These are phyloP conservation scores for Herpotrichia juniperi DNA, from an alignment of 2,329 filamentous ascomycete genomes.

Conservation along the genomic window DNA sequence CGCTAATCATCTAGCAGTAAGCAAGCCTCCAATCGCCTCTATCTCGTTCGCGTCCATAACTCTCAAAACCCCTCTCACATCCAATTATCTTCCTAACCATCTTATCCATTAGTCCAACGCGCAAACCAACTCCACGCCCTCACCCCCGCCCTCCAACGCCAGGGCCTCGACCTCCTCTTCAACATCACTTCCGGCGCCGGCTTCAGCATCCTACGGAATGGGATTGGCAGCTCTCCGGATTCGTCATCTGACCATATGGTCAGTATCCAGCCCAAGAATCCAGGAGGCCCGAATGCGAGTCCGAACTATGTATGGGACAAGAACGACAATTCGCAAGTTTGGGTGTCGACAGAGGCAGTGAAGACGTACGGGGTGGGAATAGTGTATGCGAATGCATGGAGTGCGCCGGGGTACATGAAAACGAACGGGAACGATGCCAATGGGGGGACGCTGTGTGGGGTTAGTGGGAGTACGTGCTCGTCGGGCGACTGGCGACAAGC, in stretches of 20 bases:
- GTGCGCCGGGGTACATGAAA: constrained; percentile 60
- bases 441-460: constrained; percentile 56
- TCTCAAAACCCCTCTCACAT: no score
- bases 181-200: constrained; percentile 53
- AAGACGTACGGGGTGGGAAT: constrained; percentile 50
- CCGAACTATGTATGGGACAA: constrained; percentile 38
- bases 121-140: constrained; percentile 53
- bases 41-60: no score
- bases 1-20: no score
- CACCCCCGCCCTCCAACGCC: constrained; percentile 45
- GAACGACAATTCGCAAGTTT: constrained; percentile 55
- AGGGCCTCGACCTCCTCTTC: constrained; percentile 53
- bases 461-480: constrained; percentile 47
- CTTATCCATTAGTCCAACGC: no score
- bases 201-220: constrained; percentile 53
- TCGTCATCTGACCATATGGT: constrained; percentile 47
- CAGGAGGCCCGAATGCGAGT: constrained; percentile 27
- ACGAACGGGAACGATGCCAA: constrained; percentile 54
- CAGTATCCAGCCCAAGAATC: constrained; percentile 32
- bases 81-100: no score
- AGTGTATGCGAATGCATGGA: constrained; percentile 59
- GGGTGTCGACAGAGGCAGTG: constrained; percentile 57
- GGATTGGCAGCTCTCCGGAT: constrained; percentile 54
- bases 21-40: no score
- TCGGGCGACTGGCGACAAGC: constrained; percentile 56